Base-by-base conservation (phyloP, 371 early-diverging fungal genomes). In the Rhizopus arrhizus region DNA sequence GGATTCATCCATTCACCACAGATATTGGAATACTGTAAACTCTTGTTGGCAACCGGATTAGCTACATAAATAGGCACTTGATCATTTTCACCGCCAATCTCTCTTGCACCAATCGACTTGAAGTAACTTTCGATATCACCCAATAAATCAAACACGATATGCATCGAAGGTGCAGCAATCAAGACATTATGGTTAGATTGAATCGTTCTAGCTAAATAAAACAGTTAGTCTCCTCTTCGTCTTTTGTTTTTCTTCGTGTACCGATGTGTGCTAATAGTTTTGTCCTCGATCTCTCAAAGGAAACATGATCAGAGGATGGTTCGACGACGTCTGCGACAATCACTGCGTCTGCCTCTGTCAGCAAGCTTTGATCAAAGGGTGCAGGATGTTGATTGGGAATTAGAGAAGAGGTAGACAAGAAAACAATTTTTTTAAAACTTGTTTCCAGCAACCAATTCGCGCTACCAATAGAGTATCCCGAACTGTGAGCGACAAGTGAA, bases 1-100 rank as follows among this genome's bases (percentile, higher is more conserved):
- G 73, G 56, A 22, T 82, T 85, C 90, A 90, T 90, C 94, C 95
- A 94, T 83, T 94, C 94, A 34, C 91, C 92, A 61, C 89, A 83
- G 61, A 94, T 93, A 66, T 89, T 91, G 10, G 93, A 89, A 62
- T 89, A 89, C 65, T 91, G 86, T 10, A 93, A 70, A 9, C 93
- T 88, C 32, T 80, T 80, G 35, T 91, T 86, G 1, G 92, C 93
- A 8, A 91, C 80, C 0, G 92, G 90, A 15, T 90, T 89, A 3
- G 89, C 78, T 53, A 92, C 78, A 56, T 91, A 87, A 31, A 91
- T 82, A 5, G 86, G 88, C 13, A 84, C 77, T 16, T 84, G 68
- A 22, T 72, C 67, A 40, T 58, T 41, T 22, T 68, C 71, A 32
- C 41, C 48, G 2, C 80, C 76, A 43, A 77, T 61, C 36, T 71